Base-by-base conservation (phyloP, 176 grass and related monocot genomes). In the Rhynchospora pubera region DNA sequence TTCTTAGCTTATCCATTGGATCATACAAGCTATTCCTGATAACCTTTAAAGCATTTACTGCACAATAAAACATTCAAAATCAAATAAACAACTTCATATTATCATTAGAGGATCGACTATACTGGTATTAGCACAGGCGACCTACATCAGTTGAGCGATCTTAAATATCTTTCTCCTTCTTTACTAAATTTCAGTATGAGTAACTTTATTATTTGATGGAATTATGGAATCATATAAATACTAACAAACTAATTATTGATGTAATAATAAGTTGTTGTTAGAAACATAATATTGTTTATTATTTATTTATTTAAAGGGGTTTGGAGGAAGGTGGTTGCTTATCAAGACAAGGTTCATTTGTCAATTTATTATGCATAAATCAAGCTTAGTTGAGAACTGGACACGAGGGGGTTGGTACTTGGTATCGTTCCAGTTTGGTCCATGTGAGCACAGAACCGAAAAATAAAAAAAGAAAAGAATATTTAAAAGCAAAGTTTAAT, bases 11-110 rank as follows among this genome's bases (percentile, higher is more conserved):
- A 18, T 91, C 87, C 60, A 63, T 86, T 57, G 89, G 90, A 86
- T 99, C 96, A 83, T 87, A 65, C 75, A 99, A 83, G 39, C 84
- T 85, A 13, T 7, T 44, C 82, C 8, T 95, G 43, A 99, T 89
- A 84, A 64, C 58, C 26, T 57, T 84, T 82, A 99, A 88, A 78
- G 89, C 92, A 21, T 77, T 76, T 22, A 88, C 96, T 99, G 85
- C 69, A 80, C 62, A 52, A 30, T 9, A 59, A 73, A 62, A 52
- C 57, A 62, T 16, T 81, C 6, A 24, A 51, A 11, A 83, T 77
- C 52, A 85, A 57, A 77, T 56, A 44, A 45, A 4, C 14, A 7
- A 23, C 39, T 63, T 74, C 5, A 11, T 52, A 42, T 16, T 18
- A 44, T 6, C 60, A 64, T 79, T 6, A 65, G 55, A 75, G 22